phyloP scores from a whole-genome alignment of 1,139 yeast species.

The Eremothecium gossypii region DNA sequence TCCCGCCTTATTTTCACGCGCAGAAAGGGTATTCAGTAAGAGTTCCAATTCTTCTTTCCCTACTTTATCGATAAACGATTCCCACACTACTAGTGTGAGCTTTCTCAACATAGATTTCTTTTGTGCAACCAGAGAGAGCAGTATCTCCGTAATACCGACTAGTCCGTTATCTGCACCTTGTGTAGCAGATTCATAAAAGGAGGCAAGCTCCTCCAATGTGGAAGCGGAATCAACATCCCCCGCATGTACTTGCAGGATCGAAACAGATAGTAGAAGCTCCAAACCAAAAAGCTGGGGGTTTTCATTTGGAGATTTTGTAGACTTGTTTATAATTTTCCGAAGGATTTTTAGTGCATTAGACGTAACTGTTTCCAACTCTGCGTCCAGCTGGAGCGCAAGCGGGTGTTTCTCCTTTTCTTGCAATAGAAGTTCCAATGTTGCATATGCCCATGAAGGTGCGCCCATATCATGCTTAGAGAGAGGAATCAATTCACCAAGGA shows the following conservation, averaged over 20 bases:
- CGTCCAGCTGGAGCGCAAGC: slow-evolving; percentile 44
- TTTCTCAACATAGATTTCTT: slow-evolving; percentile 64
- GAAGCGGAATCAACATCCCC: slow-evolving; percentile 74
- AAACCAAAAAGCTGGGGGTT: slow-evolving; percentile 34
- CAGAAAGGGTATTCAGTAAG: slow-evolving; percentile 55
- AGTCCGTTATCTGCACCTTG: slow-evolving; percentile 33
- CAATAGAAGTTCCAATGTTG: slow-evolving; percentile 30
- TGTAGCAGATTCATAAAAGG: slow-evolving; percentile 38
- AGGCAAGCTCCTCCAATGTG: slow-evolving; percentile 62
- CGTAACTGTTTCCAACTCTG: slow-evolving; percentile 41
- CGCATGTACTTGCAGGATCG: slow-evolving; percentile 64
- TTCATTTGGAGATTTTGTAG: slow-evolving; percentile 32
- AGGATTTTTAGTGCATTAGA: slow-evolving; percentile 44
- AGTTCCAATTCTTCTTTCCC: slow-evolving; percentile 45
- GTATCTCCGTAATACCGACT: slow-evolving; percentile 67
- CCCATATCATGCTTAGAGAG: slow-evolving; percentile 28
- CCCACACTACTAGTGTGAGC: slow-evolving; percentile 72
- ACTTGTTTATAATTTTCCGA: slow-evolving; percentile 36
- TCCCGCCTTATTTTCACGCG: slow-evolving; percentile 78
- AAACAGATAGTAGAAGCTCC: slow-evolving; percentile 70
- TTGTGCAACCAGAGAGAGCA: slow-evolving; percentile 66
- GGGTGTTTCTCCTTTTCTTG: slow-evolving; percentile 29
- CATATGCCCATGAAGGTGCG: slow-evolving; percentile 52
- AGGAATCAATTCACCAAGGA: slow-evolving; percentile 50
- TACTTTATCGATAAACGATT: slow-evolving; percentile 43